Evolutionary conservation across 148 eudicot species (phyloP), one percentile per base, ranked within the genome.

Genomic region (Chenopodium suecicum): DNA sequence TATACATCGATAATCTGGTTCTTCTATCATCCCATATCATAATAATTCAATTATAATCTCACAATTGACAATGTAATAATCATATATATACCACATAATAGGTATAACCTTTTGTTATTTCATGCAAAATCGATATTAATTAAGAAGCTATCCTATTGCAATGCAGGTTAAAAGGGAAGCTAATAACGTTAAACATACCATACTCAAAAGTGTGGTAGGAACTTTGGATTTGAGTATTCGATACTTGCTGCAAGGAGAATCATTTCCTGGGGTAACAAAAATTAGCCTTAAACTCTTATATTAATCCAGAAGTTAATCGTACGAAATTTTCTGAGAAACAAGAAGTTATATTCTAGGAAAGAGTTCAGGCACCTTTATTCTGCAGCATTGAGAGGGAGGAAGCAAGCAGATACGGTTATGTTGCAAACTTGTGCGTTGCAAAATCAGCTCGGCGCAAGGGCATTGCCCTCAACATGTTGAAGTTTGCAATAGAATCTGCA

Each of bases 221-320:
- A 95, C 98, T 11, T 82, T 93, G 75, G 97, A 93, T 87, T 83
- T 95, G 85, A 90, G 88, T 87, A 92, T 90, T 37, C 81, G 88
- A 17, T 68, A 81, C 86, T 82, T 95, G 85, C 80, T 88, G 84
- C 90, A 87, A 25, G 93, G 92, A 56, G 91, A 92, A 82, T 86
- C 95, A 70, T 95, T 88, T 82, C 96, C 97, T 7, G 92, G 94
- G 98, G 97, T 95, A 90, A 85, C 83, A n/a, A 17, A 0, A 12
- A 16, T 13, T 20, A 10, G 14, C 44, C 54, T 54, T 58, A 29
- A 67, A 74, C 41, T 46, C 32, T 12, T 50, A 22, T 3, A 14
- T 1, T 48, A 48, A 31, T 0, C 62, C 16, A n/a, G 22, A 29
- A 25, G 4, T 60, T 17, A 74, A 70, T 11, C 44, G 14, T 17